These are phyloP conservation scores for Cladophialophora exuberans DNA, from an alignment of 2,329 filamentous ascomycete genomes.

Conservation along the genomic window DNA sequence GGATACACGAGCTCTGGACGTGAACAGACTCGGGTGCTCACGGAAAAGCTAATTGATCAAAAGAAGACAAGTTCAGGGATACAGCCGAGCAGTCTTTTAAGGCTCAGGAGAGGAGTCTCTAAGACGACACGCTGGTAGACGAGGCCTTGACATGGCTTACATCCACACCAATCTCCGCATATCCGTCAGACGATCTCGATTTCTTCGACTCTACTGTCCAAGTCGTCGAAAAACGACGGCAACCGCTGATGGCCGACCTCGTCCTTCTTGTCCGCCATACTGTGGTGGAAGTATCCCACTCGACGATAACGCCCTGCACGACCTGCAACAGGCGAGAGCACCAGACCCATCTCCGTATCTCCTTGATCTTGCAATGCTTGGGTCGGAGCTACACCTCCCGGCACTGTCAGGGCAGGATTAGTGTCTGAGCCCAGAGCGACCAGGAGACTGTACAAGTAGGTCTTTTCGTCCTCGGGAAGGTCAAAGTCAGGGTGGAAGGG, in stretches of 20 bases:
- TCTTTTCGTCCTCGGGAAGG: neutral
- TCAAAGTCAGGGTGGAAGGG: neutral
- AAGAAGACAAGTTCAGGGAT: no score
- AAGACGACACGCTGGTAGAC: no score
- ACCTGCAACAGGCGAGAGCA: neutral
- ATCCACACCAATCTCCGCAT: no score
- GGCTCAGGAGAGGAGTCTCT: no score
- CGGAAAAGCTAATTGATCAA: no score
- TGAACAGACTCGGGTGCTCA: no score
- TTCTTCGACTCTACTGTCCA: neutral
- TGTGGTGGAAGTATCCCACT: slow-evolving; percentile 2
- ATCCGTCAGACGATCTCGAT: neutral
- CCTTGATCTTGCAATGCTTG: no score
- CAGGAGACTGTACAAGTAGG: neutral
- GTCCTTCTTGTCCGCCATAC: neutral
- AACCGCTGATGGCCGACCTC: neutral
- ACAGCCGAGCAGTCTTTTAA: no score
- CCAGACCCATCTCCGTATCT: neutral
- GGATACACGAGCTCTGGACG: no score
- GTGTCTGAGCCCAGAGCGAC: neutral
- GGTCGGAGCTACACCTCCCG: neutral
- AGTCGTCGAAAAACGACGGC: neutral
- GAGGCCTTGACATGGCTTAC: no score
- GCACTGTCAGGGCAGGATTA: neutral
- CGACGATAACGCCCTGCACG: neutral